Percentiles rank a stretch among this genome's conserved stretches.
Conservation (phyloP, 495 filamentous ascomycete species). For the Penicillium maclennaniae region DNA sequence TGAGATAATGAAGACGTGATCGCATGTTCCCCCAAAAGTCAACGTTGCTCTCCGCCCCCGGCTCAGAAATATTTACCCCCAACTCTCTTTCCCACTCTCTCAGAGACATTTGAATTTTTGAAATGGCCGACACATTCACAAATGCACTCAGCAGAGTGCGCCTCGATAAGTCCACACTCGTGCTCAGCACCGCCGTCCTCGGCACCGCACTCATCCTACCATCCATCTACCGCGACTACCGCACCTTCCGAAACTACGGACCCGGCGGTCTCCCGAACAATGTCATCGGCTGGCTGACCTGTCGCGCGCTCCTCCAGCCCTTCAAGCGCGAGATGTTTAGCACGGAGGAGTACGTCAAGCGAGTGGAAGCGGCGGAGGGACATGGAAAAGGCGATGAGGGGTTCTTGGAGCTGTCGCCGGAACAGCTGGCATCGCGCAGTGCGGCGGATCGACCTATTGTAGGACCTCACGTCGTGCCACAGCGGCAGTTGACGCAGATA, state of each 20-base stretch:
- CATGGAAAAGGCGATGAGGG: constrained; percentile 23
- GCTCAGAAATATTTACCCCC: not conserved
- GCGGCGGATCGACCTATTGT: constrained; percentile 21
- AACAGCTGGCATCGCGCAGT: constrained; percentile 12
- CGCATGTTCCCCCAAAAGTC: no score
- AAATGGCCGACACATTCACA: constrained; percentile 11
- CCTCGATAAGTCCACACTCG: constrained; percentile 13
- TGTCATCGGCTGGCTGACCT: constrained; percentile 31
- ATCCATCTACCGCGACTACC: constrained; percentile 31
- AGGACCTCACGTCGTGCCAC: constrained; percentile 33
- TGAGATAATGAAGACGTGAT: no score
- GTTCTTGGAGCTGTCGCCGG: constrained; percentile 14
- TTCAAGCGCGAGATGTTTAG: constrained; percentile 31
- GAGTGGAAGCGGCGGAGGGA: constrained; percentile 26
- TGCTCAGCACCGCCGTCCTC: constrained; percentile 20
- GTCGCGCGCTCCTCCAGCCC: constrained; percentile 25
- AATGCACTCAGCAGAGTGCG: constrained; percentile 7
- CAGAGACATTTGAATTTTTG: not conserved
- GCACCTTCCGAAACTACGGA: constrained; percentile 30
- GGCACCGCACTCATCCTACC: constrained; percentile 24
- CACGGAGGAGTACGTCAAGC: constrained; percentile 27
- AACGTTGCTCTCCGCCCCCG: no score
- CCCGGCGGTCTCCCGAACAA: constrained; percentile 34
- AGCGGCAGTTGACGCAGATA: constrained; percentile 33
- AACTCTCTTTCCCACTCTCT: not conserved